Percentiles rank a stretch among this genome's conserved stretches.
These are phyloP conservation scores for Kodamaea restingae DNA, from an alignment of 805 yeast species.

Conservation along the genomic window DNA sequence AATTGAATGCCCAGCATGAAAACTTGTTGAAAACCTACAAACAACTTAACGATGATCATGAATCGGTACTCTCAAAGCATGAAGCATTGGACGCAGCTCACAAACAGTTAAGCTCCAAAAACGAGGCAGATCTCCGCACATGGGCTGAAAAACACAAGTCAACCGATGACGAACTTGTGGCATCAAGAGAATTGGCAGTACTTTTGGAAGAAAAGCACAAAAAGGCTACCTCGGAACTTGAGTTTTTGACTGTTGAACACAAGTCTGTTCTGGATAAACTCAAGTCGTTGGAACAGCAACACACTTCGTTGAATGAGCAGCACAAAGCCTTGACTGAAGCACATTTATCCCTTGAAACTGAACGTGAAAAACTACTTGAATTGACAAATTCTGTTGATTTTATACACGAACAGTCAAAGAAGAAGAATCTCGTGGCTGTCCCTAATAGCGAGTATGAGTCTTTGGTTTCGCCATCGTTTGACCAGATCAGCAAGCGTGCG, in stretches of 20 bases:
- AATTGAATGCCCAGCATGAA: not conserved
- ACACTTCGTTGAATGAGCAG: no score
- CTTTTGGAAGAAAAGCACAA: no score
- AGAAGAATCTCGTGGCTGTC: slow-evolving; percentile 9
- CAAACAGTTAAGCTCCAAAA: no score
- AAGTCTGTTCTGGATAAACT: no score
- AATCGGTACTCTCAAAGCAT: no score
- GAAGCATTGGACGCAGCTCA: no score
- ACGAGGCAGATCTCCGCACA: no score
- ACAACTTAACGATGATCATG: no score
- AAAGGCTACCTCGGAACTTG: no score
- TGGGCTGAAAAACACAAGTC: slow-evolving; percentile 2
- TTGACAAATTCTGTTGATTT: slow-evolving; percentile 1
- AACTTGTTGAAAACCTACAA: not conserved
- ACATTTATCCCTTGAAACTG: not conserved
- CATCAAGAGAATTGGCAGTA: not conserved
- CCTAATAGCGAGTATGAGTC: slow-evolving; percentile 12
- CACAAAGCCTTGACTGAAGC: not conserved
- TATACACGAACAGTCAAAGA: slow-evolving; percentile 6
- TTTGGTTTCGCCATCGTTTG: slow-evolving; percentile 21
- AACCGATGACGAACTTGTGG: not conserved
- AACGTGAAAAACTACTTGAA: not conserved
- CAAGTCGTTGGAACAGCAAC: no score
- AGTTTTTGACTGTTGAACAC: no score
- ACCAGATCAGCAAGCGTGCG: slow-evolving; percentile 32